Evolutionary conservation across 305 asterid species (phyloP), one percentile per base, ranked within the genome.

Genomic region (Fraxinus ornus): DNA sequence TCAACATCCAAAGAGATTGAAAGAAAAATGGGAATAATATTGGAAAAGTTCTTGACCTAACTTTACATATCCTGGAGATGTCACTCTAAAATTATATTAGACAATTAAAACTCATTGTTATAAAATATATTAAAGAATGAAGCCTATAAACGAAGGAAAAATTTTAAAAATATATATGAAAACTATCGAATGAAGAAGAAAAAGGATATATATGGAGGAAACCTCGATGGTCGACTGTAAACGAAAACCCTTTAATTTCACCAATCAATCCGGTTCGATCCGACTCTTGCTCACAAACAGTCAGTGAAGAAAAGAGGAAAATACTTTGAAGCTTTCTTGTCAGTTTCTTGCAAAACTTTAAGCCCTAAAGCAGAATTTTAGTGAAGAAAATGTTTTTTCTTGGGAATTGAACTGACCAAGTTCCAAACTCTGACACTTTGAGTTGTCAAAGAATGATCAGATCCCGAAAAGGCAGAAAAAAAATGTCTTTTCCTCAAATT

Each of bases 331-430:
- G 79, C 78, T 80, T 76, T 79, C 62, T 73, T 79, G 82, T 86
- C 85, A 78, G 84, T 80, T 62, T 84, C 78, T 74, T 83, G 76
- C 86, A 49, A 49, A 86, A 86, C 87, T 75, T 82, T 80, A 85
- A 74, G 33, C 80, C 83, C 86, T 77, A 85, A 79, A 84, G 76
- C 32, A 82, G 84, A 84, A 88, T 83, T 75, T 73, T 75, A 19
- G 77, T 39, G 75, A 12, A 79, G 62, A 72, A 71, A 71, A 28
- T 30, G 39, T 78, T 85, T 8, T 78, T 78, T 88, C 91, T 91
- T 87, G 93, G 92, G 93, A 91, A 88, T 84, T 83, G 91, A 87
- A 89, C 81, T 77, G 71, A 64, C 76, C 22, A 37, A 55, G 64
- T 52, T 30, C 66, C 85, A 86, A 81, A 60, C 44, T 15, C 60